These are phyloP conservation scores for Colletotrichum sp. DNA, from an alignment of 2,329 filamentous ascomycete species.

Conservation along the genomic window DNA sequence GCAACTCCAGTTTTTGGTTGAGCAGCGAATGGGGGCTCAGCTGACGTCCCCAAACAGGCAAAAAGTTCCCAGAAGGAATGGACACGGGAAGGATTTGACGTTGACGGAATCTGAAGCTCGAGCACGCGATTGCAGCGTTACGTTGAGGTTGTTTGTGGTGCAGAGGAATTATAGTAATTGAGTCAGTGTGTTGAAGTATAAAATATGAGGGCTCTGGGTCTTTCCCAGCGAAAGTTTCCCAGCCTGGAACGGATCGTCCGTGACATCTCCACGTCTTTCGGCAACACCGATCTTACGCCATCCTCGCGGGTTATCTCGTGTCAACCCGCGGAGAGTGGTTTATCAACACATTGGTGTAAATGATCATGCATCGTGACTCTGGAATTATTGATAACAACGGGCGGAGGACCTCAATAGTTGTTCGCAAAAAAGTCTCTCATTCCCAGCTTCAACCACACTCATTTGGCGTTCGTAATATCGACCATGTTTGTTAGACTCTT, in stretches of 20 bases:
- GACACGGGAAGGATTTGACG: background rate
- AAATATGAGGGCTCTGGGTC: background rate
- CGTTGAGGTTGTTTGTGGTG: background rate
- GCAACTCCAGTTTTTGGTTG: background rate
- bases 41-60: background rate
- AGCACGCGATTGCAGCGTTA: background rate
- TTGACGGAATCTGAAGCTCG: background rate
- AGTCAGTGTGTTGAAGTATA: background rate
- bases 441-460: background rate
- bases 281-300: background rate
- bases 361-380: background rate
- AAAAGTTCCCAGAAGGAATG: background rate
- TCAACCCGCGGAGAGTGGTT: background rate
- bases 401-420: background rate
- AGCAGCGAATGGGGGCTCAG: background rate
- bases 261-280: background rate
- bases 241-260: background rate
- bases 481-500: background rate
- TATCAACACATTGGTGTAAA: background rate
- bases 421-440: background rate
- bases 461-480: background rate
- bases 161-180: background rate
- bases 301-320: background rate
- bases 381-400: background rate
- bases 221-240: background rate